phyloP scores from a whole-genome alignment of 2,329 filamentous ascomycete genomes.

The Colletotrichum cereale region DNA sequence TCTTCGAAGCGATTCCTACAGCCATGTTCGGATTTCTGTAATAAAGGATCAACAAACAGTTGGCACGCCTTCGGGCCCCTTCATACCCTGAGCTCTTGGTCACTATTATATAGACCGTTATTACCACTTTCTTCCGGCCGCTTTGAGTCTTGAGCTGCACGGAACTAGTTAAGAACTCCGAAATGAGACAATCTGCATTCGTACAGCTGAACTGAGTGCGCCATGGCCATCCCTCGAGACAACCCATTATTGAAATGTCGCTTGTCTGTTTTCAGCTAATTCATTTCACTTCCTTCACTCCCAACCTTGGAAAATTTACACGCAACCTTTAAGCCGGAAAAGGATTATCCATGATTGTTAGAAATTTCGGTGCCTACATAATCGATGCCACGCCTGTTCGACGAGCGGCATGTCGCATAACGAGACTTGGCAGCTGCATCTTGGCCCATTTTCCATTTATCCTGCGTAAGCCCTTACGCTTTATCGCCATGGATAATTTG shows the following conservation, averaged over 20 bases:
- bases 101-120: background rate
- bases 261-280: background rate
- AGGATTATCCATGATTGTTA: no score
- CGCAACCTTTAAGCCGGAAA: background rate
- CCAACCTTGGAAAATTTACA: background rate
- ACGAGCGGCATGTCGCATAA: background rate
- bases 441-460: background rate
- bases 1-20: background rate
- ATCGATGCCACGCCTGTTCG: background rate
- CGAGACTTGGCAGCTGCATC: background rate
- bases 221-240: background rate
- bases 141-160: background rate
- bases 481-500: background rate
- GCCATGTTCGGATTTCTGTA: background rate
- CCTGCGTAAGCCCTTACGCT: background rate
- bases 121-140: no score
- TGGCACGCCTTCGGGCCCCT: no score
- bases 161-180: background rate
- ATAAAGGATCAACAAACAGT: background rate
- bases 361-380: background rate
- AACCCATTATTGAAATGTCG: background rate
- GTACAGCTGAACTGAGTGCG: background rate
- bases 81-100: background rate
- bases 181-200: slow-evolving; percentile 8
- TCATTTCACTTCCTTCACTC: background rate